phyloP scores from a whole-genome alignment of 345 rosid species.

The Arabis hirsuta region DNA sequence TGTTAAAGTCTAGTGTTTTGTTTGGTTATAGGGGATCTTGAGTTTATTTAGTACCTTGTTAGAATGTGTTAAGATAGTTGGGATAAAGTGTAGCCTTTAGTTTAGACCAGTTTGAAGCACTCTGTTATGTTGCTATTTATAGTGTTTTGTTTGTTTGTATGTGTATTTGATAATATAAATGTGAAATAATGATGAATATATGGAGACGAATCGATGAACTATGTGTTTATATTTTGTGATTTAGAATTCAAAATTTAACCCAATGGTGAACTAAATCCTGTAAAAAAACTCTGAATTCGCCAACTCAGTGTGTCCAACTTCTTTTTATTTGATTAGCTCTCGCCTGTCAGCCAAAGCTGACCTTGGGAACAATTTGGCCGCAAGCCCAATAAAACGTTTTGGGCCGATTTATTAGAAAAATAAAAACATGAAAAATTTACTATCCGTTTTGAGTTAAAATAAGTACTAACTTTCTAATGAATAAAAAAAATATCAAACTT shows the following conservation, averaged over 20 bases:
- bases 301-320: too few species aligned
- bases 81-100: slow-evolving; percentile 13
- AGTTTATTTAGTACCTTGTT: slow-evolving; percentile 17
- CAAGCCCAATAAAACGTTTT: too few species aligned
- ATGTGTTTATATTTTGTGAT: background rate
- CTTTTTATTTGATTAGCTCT: too few species aligned
- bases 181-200: slow-evolving; percentile 15
- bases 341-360: too few species aligned
- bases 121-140: background rate
- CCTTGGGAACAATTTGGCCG: too few species aligned
- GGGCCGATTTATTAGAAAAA: too few species aligned
- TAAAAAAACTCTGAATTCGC: too few species aligned
- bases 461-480: too few species aligned
- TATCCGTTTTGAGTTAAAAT: too few species aligned
- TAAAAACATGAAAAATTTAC: too few species aligned
- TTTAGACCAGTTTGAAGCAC: slow-evolving; percentile 23
- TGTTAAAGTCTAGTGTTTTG: slow-evolving; percentile 32
- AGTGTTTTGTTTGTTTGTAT: background rate
- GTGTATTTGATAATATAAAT: background rate
- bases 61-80: slow-evolving; percentile 18
- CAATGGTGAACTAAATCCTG: too few species aligned
- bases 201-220: background rate
- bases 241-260: background rate
- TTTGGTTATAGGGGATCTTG: slow-evolving; percentile 32
- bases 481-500: too few species aligned